These are phyloP conservation scores for Lipomyces chichibuensis DNA, from an alignment of 805 yeast genomes.

Conservation along the genomic window DNA sequence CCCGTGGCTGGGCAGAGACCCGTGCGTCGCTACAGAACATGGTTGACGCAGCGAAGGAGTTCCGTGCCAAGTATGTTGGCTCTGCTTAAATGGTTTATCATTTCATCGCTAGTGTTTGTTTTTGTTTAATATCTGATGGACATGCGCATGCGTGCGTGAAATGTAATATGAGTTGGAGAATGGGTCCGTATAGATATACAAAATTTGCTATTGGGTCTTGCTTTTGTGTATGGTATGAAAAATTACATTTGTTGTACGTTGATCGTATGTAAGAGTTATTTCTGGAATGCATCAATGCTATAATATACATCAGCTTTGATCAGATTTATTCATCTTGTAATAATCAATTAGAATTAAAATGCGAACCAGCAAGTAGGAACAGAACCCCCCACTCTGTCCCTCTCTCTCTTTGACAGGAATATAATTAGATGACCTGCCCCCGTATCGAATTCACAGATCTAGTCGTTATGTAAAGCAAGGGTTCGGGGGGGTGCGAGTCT, in stretches of 20 bases:
- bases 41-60: conserved; percentile 98
- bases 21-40: conserved; percentile 93
- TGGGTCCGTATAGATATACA: neutral
- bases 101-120: neutral
- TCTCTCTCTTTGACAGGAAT: no score
- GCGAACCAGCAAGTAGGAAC: no score
- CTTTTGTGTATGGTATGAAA: neutral
- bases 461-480: no score
- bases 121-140: neutral
- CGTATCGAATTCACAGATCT: no score
- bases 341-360: no score
- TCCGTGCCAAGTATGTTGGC: conserved; percentile 61
- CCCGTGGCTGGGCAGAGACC: conserved; percentile 99
- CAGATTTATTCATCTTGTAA: neutral
- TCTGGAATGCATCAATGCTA: neutral
- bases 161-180: neutral
- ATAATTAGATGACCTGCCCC: no score
- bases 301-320: neutral
- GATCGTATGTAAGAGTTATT: neutral
- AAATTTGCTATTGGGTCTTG: neutral
- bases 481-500: no score
- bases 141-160: neutral
- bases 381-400: no score
- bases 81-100: neutral
- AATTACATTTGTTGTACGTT: neutral